Evolutionary conservation across 306 rosid species (phyloP).

Genomic region (Dicorynia guianensis): DNA sequence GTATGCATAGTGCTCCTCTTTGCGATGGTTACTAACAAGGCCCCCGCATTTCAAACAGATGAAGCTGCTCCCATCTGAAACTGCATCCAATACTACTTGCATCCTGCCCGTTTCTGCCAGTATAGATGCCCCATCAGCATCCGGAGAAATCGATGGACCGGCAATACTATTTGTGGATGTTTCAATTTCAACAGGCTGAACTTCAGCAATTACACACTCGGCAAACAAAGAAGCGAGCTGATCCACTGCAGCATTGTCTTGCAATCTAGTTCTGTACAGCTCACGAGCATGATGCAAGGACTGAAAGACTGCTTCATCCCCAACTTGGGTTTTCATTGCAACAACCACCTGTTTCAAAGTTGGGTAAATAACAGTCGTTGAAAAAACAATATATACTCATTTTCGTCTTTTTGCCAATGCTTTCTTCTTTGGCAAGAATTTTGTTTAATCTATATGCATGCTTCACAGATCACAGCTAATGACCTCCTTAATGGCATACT

Average conservation of each 20-base stretch:
- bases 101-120: constrained; percentile 88
- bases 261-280: constrained; percentile 72
- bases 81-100: constrained; percentile 92
- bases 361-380: constrained; percentile 17
- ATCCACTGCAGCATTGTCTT: constrained; percentile 72
- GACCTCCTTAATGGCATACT: background rate
- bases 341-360: constrained; percentile 66
- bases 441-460: background rate
- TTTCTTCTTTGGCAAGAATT: constrained; percentile 18
- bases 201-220: constrained; percentile 96
- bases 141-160: constrained; percentile 41
- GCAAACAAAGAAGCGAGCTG: constrained; percentile 94
- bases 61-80: constrained; percentile 95
- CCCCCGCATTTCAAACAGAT: constrained; percentile 97
- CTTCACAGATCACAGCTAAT: constrained; percentile 4
- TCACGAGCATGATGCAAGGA: constrained; percentile 87
- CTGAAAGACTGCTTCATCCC: constrained; percentile 85
- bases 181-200: constrained; percentile 61
- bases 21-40: constrained; percentile 86
- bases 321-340: constrained; percentile 81
- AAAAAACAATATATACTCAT: background rate
- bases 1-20: constrained; percentile 84
- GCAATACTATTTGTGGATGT: constrained; percentile 34
- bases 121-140: constrained; percentile 69
- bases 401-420: background rate